phyloP scores from a whole-genome alignment of 345 rosid genomes.

The Sonneratia caseolaris region DNA sequence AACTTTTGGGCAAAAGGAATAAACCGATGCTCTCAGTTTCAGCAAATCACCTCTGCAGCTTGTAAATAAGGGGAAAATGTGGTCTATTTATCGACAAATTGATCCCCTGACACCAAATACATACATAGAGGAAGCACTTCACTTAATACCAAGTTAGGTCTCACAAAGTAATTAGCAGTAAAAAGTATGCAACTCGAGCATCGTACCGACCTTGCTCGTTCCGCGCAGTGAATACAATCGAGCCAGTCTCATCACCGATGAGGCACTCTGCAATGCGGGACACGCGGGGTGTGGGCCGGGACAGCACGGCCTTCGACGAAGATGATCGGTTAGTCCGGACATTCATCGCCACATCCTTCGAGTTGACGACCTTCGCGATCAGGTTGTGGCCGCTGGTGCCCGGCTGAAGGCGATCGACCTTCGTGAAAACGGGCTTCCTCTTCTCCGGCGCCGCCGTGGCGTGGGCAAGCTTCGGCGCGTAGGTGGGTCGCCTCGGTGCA shows the following conservation, averaged over 20 bases:
- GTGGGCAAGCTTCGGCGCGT: conserved; percentile 1
- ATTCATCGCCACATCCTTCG: conserved; percentile 29
- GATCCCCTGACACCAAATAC: neutral
- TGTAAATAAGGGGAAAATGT: neutral
- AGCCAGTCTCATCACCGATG: conserved; percentile 62
- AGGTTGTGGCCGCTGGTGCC: conserved; percentile 63
- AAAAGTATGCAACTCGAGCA: too few relatives aligned
- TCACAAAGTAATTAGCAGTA: neutral
- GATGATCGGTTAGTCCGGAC: conserved; percentile 19
- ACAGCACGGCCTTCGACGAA: conserved; percentile 16
- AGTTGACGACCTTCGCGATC: conserved; percentile 44
- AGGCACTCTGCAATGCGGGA: conserved; percentile 58
- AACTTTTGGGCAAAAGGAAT: neutral
- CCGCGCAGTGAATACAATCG: conserved; percentile 61
- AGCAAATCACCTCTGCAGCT: neutral
- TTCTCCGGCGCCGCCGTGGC: conserved; percentile 25
- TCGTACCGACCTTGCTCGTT: conserved; percentile 50
- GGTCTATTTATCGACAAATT: neutral
- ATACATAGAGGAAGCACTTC: neutral
- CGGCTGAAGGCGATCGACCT: conserved; percentile 54
- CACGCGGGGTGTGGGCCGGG: conserved; percentile 31
- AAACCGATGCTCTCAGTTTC: neutral
- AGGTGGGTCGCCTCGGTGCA: neutral
- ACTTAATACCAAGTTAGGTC: too few relatives aligned
- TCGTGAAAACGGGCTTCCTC: conserved; percentile 57